Base-by-base conservation (phyloP, 495 filamentous ascomycete genomes). In the Penicillium mononematosum region DNA sequence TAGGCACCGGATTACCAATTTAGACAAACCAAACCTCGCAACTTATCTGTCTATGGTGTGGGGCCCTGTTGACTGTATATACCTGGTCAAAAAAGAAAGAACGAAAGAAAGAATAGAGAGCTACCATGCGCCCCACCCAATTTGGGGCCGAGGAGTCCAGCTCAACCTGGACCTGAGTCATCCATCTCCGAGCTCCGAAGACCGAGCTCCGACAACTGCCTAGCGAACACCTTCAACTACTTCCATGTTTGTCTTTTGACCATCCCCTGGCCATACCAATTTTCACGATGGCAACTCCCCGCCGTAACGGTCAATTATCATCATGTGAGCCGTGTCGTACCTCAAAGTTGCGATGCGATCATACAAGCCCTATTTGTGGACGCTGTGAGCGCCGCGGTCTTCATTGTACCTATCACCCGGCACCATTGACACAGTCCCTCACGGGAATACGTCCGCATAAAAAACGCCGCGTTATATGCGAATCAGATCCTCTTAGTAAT, bases 261-360 rank as follows among this genome's bases (percentile, higher is more conserved):
- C n/a, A 39, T 39, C 4, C 12, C 5, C 16, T n/a, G 2, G 10
- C 9, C 45, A 29, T 24, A 54, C 39, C 24, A 16, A 19, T 11
- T 6, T 29, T 4, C 1, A 44, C 5, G 19, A 70, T 70, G 65
- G 39, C 57, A 22, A 56, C 59, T 3, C 64, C 59, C 29, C 68
- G 74, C 4, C 68, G 74, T 9, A 78, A 77, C 60, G 73, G 76
- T 2, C 72, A 75, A 38, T 54, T 68, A 27, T 68, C 71, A 43
- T 75, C 74, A 0, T 80, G 75, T 51, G 72, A 79, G 66, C 71
- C 75, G 19, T 79, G 75, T 47, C 70, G 75, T 4, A 77, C 70
- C 56, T 70, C 70, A 11, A 78, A 79, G 53, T 54, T 78, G 19
- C 67, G 72, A 42, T 78, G 75, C 52, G 72, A 78, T 47, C 75